A percentile compares a stretch with the other conserved stretches of the same genome.
phyloP scores from a whole-genome alignment of 805 yeast species.

The Zygosaccharomyces pseudorouxii region DNA sequence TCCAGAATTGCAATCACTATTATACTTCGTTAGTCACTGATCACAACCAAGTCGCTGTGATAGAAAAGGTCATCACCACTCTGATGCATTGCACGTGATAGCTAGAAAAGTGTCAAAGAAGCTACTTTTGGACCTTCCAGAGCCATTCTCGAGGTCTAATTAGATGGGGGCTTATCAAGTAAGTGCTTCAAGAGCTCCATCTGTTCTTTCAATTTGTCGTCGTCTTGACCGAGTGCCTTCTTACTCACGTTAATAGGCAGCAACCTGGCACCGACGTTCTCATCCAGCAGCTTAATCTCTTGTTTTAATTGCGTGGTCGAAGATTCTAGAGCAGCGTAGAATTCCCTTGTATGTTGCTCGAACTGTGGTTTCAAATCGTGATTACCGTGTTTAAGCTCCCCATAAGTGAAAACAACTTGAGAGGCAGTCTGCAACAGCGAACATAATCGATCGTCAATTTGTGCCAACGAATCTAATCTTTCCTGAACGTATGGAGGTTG shows the following conservation, averaged over 20 bases:
- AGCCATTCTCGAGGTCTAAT: background rate
- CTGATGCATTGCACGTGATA: background rate
- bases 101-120: background rate
- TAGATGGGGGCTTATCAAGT: conserved; percentile 1
- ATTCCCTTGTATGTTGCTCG: conserved; percentile 26
- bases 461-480: conserved; percentile 26
- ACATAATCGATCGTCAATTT: conserved; percentile 28
- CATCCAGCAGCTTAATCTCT: conserved; percentile 31
- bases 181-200: conserved; percentile 15
- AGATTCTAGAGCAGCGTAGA: conserved; percentile 24
- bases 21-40: background rate
- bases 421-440: conserved; percentile 29
- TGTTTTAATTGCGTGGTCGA: conserved; percentile 23
- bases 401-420: conserved; percentile 29
- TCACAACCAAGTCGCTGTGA: background rate
- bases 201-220: conserved; percentile 31
- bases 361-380: conserved; percentile 28
- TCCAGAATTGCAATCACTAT: background rate
- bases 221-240: conserved; percentile 33
- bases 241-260: conserved; percentile 33
- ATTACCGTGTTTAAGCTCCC: conserved; percentile 32
- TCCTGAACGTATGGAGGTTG: conserved; percentile 32
- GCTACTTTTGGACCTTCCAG: too few relatives aligned
- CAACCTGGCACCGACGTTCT: conserved; percentile 29
- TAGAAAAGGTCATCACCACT: background rate